These are phyloP conservation scores for Brasilioporus rufonigricans DNA, from an alignment of 768 basidiomycete species.

Conservation along the genomic window DNA sequence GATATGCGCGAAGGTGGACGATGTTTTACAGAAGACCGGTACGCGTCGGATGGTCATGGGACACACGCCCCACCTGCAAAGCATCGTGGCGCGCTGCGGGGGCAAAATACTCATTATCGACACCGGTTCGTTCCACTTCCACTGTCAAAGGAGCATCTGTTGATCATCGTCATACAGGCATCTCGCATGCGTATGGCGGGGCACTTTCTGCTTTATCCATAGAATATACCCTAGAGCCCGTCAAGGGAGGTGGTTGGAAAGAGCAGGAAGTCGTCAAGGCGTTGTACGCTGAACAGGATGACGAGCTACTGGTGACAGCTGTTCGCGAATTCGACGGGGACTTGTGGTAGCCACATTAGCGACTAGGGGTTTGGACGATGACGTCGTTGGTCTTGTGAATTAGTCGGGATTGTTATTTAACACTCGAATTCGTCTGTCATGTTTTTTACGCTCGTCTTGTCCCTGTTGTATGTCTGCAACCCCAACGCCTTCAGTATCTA, in stretches of 20 bases:
- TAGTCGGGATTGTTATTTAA: conserved; percentile 24
- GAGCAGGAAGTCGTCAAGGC: conserved; percentile 38
- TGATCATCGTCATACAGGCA: conserved; percentile 47
- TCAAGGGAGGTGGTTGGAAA: conserved; percentile 35
- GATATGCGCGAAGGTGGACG: conserved; percentile 69
- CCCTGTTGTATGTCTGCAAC: conserved; percentile 12
- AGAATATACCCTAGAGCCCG: conserved; percentile 75
- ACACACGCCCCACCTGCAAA: conserved; percentile 90
- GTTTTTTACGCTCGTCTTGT: not conserved
- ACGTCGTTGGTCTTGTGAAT: conserved; percentile 21
- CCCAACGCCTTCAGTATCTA: conserved; percentile 23
- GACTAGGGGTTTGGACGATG: conserved; percentile 21
- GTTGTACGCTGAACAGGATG: conserved; percentile 32
- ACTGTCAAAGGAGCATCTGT: not conserved
- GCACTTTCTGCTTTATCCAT: conserved; percentile 86
- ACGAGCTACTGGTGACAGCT: conserved; percentile 27
- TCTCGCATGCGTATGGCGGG: conserved; percentile 95
- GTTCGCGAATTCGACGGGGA: conserved; percentile 28
- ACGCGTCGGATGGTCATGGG: conserved; percentile 93
- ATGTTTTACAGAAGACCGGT: conserved; percentile 69
- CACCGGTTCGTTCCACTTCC: conserved; percentile 55
- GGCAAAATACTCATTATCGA: conserved; percentile 97
- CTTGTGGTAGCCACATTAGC: conserved; percentile 10
- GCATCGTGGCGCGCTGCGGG: conserved; percentile 80
- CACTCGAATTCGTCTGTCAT: not conserved